A percentile compares a stretch with the other conserved stretches of the same genome.
Conservation (phyloP, 164 flowering plant genomes). For the Dillenia turbinata region DNA sequence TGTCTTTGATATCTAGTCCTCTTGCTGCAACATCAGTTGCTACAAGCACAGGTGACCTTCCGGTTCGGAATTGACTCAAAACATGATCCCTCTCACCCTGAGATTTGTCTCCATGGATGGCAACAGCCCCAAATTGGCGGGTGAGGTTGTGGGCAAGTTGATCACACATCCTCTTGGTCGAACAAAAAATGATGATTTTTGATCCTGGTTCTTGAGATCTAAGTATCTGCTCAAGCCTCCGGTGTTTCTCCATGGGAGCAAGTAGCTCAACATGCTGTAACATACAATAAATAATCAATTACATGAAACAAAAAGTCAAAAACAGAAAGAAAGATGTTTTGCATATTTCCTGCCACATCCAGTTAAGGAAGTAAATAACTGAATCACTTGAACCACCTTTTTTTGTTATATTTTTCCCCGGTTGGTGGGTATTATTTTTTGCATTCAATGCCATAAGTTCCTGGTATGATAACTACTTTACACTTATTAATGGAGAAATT, state of each 20-base stretch:
- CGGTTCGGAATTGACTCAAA: slow-evolving; percentile 65
- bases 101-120: slow-evolving; percentile 92
- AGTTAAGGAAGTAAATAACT: no score
- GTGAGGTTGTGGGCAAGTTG: slow-evolving; percentile 59
- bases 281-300: not conserved
- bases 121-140: slow-evolving; percentile 80
- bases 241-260: slow-evolving; percentile 61
- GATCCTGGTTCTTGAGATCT: slow-evolving; percentile 87
- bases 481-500: no score
- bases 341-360: no score
- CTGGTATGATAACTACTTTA: no score
- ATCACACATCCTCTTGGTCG: slow-evolving; percentile 95
- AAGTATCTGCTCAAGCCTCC: slow-evolving; percentile 75
- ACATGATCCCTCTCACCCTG: slow-evolving; percentile 84
- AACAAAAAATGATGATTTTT: slow-evolving; percentile 74
- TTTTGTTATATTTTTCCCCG: no score
- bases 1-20: slow-evolving; percentile 84
- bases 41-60: slow-evolving; percentile 74
- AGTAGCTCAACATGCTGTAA: slow-evolving; percentile 69
- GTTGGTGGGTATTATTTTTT: no score
- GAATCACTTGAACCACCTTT: no score
- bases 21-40: slow-evolving; percentile 98
- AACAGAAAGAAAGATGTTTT: not conserved
- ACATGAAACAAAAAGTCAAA: not conserved
- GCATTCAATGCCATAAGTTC: no score